phyloP scores from a whole-genome alignment of 345 rosid genomes.

The Corchorus olitorius region DNA sequence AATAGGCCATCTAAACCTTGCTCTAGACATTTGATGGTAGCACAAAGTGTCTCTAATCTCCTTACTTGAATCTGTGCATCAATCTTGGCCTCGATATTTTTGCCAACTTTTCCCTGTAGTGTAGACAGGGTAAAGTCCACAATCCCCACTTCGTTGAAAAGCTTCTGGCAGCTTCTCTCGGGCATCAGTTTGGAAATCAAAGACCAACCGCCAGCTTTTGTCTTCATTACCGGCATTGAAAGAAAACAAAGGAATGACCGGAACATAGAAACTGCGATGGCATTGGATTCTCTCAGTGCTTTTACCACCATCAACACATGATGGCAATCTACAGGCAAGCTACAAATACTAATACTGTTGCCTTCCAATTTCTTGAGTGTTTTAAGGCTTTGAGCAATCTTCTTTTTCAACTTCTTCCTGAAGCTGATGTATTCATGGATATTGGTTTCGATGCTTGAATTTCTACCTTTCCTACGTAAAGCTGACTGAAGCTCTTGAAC shows the following conservation, averaged over 20 bases:
- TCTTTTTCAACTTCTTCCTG: constrained; percentile 58
- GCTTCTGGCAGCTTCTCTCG: constrained; percentile 28
- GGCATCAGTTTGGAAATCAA: constrained; percentile 41
- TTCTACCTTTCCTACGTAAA: constrained; percentile 43
- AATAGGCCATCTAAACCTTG: constrained; percentile 38
- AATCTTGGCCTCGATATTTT: constrained; percentile 21
- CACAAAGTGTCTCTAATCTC: constrained; percentile 40
- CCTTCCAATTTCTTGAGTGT: constrained; percentile 44
- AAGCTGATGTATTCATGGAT: constrained; percentile 52
- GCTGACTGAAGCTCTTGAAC: constrained; percentile 44
- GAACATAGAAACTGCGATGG: constrained; percentile 35
- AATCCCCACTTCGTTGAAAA: constrained; percentile 43
- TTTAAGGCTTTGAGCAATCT: constrained; percentile 41
- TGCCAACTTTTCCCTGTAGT: constrained; percentile 20
- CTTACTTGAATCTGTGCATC: constrained; percentile 34
- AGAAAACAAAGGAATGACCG: constrained; percentile 50
- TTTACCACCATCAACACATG: constrained; percentile 20
- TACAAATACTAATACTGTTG: constrained; percentile 4
- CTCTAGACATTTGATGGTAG: constrained; percentile 36
- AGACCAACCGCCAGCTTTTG: constrained; percentile 43
- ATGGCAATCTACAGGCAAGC: constrained; percentile 25
- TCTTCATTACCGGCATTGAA: constrained; percentile 27
- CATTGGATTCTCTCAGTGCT: constrained; percentile 43
- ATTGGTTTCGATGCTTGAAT: constrained; percentile 36
- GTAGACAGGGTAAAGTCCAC: constrained; percentile 35